Conservation (phyloP, 2,329 filamentous ascomycete species). For the Ambrosiella cleistominuta region DNA sequence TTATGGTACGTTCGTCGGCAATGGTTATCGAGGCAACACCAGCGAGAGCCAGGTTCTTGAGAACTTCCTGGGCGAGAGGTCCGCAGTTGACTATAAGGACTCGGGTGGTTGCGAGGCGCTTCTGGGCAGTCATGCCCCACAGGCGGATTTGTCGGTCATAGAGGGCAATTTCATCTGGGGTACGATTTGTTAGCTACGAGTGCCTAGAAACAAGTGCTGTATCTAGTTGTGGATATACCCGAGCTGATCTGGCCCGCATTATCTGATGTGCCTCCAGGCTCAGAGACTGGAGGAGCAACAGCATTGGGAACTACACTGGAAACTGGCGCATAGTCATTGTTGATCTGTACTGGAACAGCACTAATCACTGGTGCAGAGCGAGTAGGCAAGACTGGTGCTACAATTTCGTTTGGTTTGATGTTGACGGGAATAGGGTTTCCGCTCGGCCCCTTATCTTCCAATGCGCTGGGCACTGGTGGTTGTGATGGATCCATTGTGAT, state of each 20-base stretch:
- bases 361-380: too few relatives aligned
- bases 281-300: too few relatives aligned
- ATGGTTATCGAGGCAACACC: constrained; percentile 84
- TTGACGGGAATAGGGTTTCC: too few relatives aligned
- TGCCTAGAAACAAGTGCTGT: neutral
- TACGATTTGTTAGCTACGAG: neutral
- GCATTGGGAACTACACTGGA: too few relatives aligned
- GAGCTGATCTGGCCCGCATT: neutral
- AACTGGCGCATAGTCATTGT: too few relatives aligned
- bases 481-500: too few relatives aligned
- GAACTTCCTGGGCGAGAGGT: constrained; percentile 80
- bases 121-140: constrained; percentile 91
- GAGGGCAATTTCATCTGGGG: constrained; percentile 80
- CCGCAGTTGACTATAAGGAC: constrained; percentile 79
- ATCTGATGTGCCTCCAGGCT: neutral
- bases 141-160: constrained; percentile 95
- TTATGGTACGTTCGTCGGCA: constrained; percentile 57
- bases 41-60: constrained; percentile 91
- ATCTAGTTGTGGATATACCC: neutral
- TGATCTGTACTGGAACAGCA: too few relatives aligned
- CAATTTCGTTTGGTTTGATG: too few relatives aligned
- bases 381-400: too few relatives aligned
- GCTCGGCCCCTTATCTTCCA: too few relatives aligned
- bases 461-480: too few relatives aligned
- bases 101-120: constrained; percentile 75